Evolutionary conservation across 2,329 filamentous ascomycete genomes (phyloP).

Genomic region (Knoxdaviesia proteae): DNA sequence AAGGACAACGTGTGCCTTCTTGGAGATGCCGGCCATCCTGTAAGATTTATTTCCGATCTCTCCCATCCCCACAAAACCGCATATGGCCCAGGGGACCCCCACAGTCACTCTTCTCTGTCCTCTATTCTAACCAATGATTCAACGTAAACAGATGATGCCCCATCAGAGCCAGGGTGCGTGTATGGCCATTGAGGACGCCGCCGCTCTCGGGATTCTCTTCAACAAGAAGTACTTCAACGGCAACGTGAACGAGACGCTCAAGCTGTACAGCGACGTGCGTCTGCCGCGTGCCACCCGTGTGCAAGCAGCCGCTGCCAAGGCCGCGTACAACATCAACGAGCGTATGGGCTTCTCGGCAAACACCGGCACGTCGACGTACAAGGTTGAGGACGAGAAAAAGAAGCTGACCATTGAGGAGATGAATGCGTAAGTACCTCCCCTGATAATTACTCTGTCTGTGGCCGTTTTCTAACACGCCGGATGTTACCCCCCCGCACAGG

Average conservation of each 20-base stretch:
- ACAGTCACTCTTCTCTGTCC: not conserved
- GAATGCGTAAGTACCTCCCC: conserved; percentile 29
- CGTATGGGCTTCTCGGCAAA: conserved; percentile 46
- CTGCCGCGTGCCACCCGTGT: conserved; percentile 33
- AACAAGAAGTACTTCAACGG: conserved; percentile 22
- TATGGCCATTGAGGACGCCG: conserved; percentile 48
- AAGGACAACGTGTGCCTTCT: conserved; percentile 32
- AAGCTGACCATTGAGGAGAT: conserved; percentile 50
- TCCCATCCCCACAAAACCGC: conserved; percentile 31
- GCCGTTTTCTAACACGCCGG: accelerated
- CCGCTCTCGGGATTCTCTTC: conserved; percentile 40
- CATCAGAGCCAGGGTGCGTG: conserved; percentile 50
- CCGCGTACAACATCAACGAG: conserved; percentile 40
- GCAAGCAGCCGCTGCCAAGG: conserved; percentile 34
- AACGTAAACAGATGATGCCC: conserved; percentile 34
- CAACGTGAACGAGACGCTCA: conserved; percentile 23
- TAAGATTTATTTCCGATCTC: conserved; percentile 29
- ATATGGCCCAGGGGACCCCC: too few relatives aligned
- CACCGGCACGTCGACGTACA: conserved; percentile 32
- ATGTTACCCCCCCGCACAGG: conserved; percentile 10
- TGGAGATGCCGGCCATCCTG: conserved; percentile 46
- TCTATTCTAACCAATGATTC: too few relatives aligned
- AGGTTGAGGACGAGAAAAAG: conserved; percentile 37
- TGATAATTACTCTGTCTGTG: not conserved
- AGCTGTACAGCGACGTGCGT: conserved; percentile 29